Evolutionary conservation across 2,329 filamentous ascomycete species (phyloP), one percentile per base, ranked within the genome.

Genomic region (Penicillium occitanis): DNA sequence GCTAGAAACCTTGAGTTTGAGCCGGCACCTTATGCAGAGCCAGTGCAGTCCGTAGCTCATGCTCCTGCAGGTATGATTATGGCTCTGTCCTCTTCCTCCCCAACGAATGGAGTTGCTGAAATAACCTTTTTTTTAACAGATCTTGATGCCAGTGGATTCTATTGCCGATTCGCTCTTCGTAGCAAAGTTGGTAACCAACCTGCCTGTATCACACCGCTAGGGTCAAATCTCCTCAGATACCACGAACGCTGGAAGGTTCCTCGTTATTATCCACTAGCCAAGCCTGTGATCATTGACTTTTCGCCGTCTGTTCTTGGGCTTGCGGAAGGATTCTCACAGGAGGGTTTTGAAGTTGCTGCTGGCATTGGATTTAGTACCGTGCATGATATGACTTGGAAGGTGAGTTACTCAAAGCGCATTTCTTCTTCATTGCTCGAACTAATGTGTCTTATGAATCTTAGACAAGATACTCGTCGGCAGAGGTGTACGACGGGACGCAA

Each of bases 311-410:
- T 28, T 14, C 30, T 62, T 10, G 60, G 60, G n/a, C 44, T 62
- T 28, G 44, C 60, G 25, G 60, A 51, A n/a, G 60, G 60, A 5
- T 62, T 62, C 14, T 28, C 14, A 1, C 44, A 40, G 7, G 46
- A 40, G 13, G 37, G 25, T 1, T 62, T 17, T 42, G 13, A 62
- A 25, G 17, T 62, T 8, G 33, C n/a, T 37, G 46, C 33, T 28
- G 46, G 44, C 8, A 1, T 62, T 10, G 60, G 50, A 5, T 53
- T 33, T 33, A 7, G 14, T 30, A 44, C 40, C 3, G 6, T 33
- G 46, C 19, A n/a, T 33, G 57, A 60, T 10, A 60, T 60, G 59
- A 61, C 59, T 35, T 61, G 59, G 59, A 61, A 61, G 59, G 59
- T 61, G 14, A 0, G 59, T 50, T 50, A 30, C 28, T 33, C 1